Evolutionary conservation across 2,329 filamentous ascomycete genomes (phyloP).

Genomic region (Aureobasidium lini): DNA sequence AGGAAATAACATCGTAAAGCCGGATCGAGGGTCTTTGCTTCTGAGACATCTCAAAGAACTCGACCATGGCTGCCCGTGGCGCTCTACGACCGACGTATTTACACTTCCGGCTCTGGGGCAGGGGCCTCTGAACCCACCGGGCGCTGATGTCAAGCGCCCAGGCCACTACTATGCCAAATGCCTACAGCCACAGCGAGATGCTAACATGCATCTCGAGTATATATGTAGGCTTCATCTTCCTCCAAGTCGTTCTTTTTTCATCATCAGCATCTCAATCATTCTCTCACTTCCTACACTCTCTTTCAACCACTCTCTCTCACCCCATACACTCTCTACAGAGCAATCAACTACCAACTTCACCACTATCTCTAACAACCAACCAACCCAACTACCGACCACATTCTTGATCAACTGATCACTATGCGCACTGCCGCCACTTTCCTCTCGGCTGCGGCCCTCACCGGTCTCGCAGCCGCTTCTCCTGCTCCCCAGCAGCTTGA

Average conservation of each 20-base stretch:
- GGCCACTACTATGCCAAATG: neutral
- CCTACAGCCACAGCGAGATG: neutral
- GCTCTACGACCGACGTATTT: neutral
- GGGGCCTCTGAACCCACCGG: neutral
- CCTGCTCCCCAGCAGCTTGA: constrained; percentile 20
- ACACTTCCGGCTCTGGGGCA: neutral
- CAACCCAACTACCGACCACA: neutral
- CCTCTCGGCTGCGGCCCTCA: constrained; percentile 18
- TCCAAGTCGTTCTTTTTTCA: constrained; percentile 4
- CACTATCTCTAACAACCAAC: neutral
- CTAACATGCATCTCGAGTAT: neutral
- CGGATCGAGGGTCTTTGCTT: neutral
- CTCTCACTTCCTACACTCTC: neutral
- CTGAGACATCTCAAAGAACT: constrained; percentile 7
- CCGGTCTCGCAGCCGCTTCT: constrained; percentile 19
- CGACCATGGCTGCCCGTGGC: neutral
- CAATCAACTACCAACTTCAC: neutral
- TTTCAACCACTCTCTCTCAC: neutral
- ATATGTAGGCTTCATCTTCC: constrained; percentile 10
- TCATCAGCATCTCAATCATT: constrained; percentile 14
- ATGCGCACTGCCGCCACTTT: constrained; percentile 16
- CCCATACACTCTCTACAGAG: constrained; percentile 9
- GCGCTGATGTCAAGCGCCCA: constrained; percentile 6
- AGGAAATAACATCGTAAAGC: neutral
- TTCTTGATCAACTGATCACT: neutral